Base-by-base conservation (phyloP, 1,284 basidiomycete genomes). In the Ustilago loliicola region DNA sequence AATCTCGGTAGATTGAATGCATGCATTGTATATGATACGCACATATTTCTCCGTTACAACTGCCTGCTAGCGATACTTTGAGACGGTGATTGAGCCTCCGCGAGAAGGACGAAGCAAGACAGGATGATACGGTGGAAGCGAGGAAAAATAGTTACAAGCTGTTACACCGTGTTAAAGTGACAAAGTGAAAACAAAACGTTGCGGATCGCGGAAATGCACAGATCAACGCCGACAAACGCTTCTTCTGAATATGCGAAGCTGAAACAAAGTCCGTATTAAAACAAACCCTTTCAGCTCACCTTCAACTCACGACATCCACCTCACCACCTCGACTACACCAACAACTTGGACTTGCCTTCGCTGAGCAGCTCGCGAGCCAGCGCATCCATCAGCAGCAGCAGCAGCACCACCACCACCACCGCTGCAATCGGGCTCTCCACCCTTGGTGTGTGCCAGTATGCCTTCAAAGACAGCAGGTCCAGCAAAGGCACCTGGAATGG, bases 221-320 rank as follows among this genome's bases (percentile, higher is more conserved):
- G 48, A 50, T 50, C 48, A 50, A 50, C 27, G 48, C 52, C 9
- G 10, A 30, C 51, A 30, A 25, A 17, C 15, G 30, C 13, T 52
- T 23, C n/a, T 23, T 13, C n/a, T 38, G 30, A 53, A 71, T 38
- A n/a, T n/a, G 53, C 27, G 9, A 36, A 17, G 19, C 34, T 25
- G 17, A 11, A 34, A 5, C 5, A 11, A 34, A 11, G 32, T 11
- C 32, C 32, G 36, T 38, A 15, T 38, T 38, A 15, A 38, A 38
- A 38, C 36, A 38, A 38, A 38, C 36, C 13, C 34, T 38, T 10
- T 27, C 36, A 23, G 25, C n/a, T 21, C n/a, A 32, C 25, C 27
- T 38, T 17, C n/a, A 25, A n/a, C 64, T 62, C 59, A 71, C 62
- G 54, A 66, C 69, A 66, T 62, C 63, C 60, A 55, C 34, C 30